These are phyloP conservation scores for Cercospora berteroae DNA, from an alignment of 2,329 filamentous ascomycete genomes.

Conservation along the genomic window DNA sequence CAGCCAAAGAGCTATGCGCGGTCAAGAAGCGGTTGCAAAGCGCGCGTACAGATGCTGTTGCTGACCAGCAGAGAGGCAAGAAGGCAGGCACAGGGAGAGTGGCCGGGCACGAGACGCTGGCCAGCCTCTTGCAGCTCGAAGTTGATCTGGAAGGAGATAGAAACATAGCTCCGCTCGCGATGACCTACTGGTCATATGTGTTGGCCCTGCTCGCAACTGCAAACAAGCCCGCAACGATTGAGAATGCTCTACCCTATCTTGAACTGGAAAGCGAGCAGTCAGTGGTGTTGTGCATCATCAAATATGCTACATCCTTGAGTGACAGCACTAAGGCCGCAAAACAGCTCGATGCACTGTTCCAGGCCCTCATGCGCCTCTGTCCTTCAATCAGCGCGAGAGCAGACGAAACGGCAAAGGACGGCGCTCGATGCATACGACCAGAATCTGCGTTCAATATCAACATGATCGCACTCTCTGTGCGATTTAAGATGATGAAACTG, in stretches of 20 bases:
- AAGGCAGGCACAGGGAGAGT: constrained; percentile 30
- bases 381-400: constrained; percentile 65
- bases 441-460: constrained; percentile 62
- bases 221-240: constrained; percentile 60
- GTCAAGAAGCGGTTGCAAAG: constrained; percentile 63
- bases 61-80: background rate
- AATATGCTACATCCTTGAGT: constrained; percentile 50
- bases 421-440: constrained; percentile 57
- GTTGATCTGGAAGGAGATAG: constrained; percentile 42
- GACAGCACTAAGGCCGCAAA: constrained; percentile 57
- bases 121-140: constrained; percentile 63
- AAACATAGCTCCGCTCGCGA: constrained; percentile 53
- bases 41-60: background rate
- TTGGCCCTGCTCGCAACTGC: constrained; percentile 62
- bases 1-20: constrained; percentile 65
- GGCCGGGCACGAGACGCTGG: constrained; percentile 46
- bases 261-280: constrained; percentile 55
- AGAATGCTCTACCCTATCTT: constrained; percentile 58
- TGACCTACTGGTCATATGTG: constrained; percentile 63
- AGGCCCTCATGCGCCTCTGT: constrained; percentile 63
- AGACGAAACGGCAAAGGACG: constrained; percentile 57
- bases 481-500: constrained; percentile 65
- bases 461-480: constrained; percentile 59
- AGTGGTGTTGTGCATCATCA: constrained; percentile 57
- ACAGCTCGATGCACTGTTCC: constrained; percentile 66